These are phyloP conservation scores for Camptophora hylomeconis DNA, from an alignment of 2,329 filamentous ascomycete genomes.

Conservation along the genomic window DNA sequence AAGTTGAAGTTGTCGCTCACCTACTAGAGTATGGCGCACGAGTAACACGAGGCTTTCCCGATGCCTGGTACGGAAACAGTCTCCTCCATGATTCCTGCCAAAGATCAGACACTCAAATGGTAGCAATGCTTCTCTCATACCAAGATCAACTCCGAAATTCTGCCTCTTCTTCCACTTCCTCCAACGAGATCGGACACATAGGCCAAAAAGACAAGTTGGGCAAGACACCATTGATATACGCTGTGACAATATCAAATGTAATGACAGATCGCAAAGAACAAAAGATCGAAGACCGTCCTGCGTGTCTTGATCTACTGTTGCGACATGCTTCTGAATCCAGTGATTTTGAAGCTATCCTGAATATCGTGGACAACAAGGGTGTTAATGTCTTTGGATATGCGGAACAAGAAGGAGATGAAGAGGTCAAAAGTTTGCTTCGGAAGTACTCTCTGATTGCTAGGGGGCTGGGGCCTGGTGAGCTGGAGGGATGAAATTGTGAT, in stretches of 20 bases:
- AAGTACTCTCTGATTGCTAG: no score
- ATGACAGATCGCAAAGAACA: constrained; percentile 4
- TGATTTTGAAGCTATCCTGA: constrained; percentile 24
- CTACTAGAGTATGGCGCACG: constrained; percentile 8
- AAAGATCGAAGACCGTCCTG: constrained; percentile 2
- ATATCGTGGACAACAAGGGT: constrained; percentile 23
- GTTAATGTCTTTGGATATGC: constrained; percentile 5
- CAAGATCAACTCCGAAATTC: not conserved
- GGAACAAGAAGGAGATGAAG: constrained; percentile 2
- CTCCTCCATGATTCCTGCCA: constrained; percentile 14
- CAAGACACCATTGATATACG: constrained; percentile 15
- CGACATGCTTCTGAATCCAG: constrained; percentile 20
- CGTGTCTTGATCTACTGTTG: constrained; percentile 3
- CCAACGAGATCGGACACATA: constrained; percentile 2
- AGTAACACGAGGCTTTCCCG: constrained; percentile 9
- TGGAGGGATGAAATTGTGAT: no score
- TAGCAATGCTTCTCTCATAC: constrained; percentile 9
- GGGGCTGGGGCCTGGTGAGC: no score
- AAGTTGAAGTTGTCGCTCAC: constrained; percentile 10
- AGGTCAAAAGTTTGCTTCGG: constrained; percentile 4
- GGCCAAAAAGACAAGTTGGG: constrained; percentile 11
- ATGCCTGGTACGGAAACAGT: constrained; percentile 12
- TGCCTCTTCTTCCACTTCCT: constrained; percentile 1
- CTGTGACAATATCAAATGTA: constrained; percentile 7
- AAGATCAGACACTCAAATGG: constrained; percentile 10